Evolutionary conservation across 345 rosid genomes (phyloP).

Genomic region (Boechera retrofracta): DNA sequence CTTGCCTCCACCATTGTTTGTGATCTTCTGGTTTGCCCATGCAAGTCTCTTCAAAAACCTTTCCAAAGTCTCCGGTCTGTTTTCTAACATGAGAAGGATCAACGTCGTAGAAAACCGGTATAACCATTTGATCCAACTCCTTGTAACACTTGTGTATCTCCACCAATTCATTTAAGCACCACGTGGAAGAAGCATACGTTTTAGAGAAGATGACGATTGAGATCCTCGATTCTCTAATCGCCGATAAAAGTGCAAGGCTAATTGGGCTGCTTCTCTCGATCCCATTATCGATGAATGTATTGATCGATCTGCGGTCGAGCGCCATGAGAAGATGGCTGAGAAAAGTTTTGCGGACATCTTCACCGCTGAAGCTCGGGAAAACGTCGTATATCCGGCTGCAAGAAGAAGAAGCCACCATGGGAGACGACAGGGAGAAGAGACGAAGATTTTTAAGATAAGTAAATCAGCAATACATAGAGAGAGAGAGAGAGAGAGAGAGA

Average conservation of each 20-base stretch:
- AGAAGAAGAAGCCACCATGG: slow-evolving; percentile 29
- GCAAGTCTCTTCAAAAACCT: slow-evolving; percentile 9
- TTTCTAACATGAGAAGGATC: slow-evolving; percentile 32
- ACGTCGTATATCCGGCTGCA: background rate
- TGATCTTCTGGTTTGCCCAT: background rate
- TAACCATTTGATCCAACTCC: background rate
- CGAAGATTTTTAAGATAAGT: no score
- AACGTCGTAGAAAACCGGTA: slow-evolving; percentile 27
- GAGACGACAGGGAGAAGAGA: background rate
- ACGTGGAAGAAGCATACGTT: slow-evolving; percentile 19
- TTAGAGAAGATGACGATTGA: slow-evolving; percentile 28
- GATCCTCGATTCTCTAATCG: slow-evolving; percentile 24
- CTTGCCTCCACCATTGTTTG: background rate
- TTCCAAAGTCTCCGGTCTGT: slow-evolving; percentile 5
- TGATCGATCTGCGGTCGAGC: slow-evolving; percentile 3
- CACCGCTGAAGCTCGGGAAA: slow-evolving; percentile 26
- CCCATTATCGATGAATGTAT: background rate
- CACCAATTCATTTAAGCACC: slow-evolving; percentile 17
- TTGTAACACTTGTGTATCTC: slow-evolving; percentile 14
- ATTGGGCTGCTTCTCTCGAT: slow-evolving; percentile 23
- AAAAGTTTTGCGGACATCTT: slow-evolving; percentile 24
- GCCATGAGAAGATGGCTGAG: slow-evolving; percentile 25
- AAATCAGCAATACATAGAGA: no score
- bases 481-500: no score
- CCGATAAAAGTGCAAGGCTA: background rate